Evolutionary conservation across 1,284 basidiomycete genomes (phyloP).

Genomic region (Ganoderma multipileum): DNA sequence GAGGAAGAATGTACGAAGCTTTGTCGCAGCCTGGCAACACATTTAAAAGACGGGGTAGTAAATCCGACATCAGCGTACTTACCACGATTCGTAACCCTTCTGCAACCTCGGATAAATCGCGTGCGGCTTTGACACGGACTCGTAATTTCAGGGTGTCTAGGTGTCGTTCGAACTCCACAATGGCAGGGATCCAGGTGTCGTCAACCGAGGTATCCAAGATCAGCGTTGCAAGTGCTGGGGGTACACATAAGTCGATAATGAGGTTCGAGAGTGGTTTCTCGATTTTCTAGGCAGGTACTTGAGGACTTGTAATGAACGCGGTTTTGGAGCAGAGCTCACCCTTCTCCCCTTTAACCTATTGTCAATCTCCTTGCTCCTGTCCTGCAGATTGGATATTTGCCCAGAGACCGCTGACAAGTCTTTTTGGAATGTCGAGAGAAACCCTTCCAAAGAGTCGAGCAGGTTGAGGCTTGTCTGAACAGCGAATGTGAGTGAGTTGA

Average conservation of each 20-base stretch:
- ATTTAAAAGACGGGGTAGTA: background rate
- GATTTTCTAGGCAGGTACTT: slow-evolving; percentile 66
- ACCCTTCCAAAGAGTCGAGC: slow-evolving; percentile 86
- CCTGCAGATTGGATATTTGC: slow-evolving; percentile 94
- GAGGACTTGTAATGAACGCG: background rate
- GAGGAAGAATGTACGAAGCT: slow-evolving; percentile 89
- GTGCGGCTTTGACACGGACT: slow-evolving; percentile 83
- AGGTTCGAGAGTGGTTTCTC: slow-evolving; percentile 87
- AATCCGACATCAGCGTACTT: slow-evolving; percentile 32
- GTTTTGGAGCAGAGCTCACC: slow-evolving; percentile 51
- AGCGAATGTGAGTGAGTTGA: slow-evolving; percentile 15
- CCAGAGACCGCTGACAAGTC: slow-evolving; percentile 94
- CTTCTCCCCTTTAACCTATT: slow-evolving; percentile 82
- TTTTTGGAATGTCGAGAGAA: slow-evolving; percentile 94
- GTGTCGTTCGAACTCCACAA: slow-evolving; percentile 81
- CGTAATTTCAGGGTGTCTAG: slow-evolving; percentile 74
- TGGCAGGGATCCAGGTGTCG: slow-evolving; percentile 84
- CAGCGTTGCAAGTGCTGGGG: slow-evolving; percentile 79
- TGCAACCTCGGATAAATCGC: slow-evolving; percentile 82
- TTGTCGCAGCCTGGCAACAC: slow-evolving; percentile 75
- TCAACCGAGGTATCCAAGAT: slow-evolving; percentile 87
- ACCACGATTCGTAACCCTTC: slow-evolving; percentile 90
- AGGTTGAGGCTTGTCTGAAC: slow-evolving; percentile 76
- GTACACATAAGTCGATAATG: slow-evolving; percentile 81
- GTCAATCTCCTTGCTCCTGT: slow-evolving; percentile 90